Percentiles rank a stretch among this genome's conserved stretches.
Evolutionary conservation across 73 alveolate genomes (phyloP).

Genomic region (Durusdinium trenchii): DNA sequence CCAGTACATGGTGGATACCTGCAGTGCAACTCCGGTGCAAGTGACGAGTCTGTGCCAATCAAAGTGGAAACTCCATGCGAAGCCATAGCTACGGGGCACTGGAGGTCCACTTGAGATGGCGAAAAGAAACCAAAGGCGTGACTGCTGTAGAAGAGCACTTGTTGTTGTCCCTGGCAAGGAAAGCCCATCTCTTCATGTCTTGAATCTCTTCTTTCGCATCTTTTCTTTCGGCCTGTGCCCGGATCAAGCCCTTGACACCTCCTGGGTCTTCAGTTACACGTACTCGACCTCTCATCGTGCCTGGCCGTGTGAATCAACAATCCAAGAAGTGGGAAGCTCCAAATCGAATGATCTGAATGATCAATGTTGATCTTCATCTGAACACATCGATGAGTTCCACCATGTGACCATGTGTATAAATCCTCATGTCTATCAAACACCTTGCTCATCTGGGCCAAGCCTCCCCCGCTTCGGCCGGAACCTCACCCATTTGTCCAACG

Average conservation of each 20-base stretch:
- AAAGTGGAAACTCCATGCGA: neutral
- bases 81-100: neutral
- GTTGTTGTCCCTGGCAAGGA: conserved; percentile 87
- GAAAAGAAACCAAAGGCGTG: conserved; percentile 88
- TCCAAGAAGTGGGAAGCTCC: too few relatives aligned
- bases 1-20: conserved; percentile 95
- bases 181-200: neutral
- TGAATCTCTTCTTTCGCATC: too few relatives aligned
- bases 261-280: conserved; percentile 92
- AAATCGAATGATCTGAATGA: too few relatives aligned
- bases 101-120: conserved; percentile 78
- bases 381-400: too few relatives aligned
- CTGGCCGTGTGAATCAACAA: too few relatives aligned
- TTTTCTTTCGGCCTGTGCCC: conserved; percentile 87
- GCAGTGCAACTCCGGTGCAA: neutral
- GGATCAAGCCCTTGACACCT: conserved; percentile 90
- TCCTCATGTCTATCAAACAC: too few relatives aligned
- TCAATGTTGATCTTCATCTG: too few relatives aligned
- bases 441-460: too few relatives aligned
- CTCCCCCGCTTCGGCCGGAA: too few relatives aligned
- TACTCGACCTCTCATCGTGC: conserved; percentile 93
- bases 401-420: too few relatives aligned
- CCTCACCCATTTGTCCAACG: neutral
- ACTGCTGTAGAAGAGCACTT: conserved; percentile 92
- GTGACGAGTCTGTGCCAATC: neutral